Conservation (phyloP, 2,329 filamentous ascomycete species). For the Dactylella cylindrospora region DNA sequence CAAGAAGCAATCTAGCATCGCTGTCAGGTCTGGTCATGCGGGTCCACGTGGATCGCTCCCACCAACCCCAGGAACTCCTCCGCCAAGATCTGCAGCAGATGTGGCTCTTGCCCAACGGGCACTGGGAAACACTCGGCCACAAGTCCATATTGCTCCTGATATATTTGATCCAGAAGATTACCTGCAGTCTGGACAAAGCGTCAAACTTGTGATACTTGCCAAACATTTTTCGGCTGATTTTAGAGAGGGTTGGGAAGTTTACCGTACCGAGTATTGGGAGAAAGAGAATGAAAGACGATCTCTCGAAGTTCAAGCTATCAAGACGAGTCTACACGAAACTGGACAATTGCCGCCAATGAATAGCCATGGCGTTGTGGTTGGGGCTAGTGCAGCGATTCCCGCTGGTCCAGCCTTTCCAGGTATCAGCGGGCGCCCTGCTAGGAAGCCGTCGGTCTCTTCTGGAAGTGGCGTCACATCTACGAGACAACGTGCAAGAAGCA, state of each 20-base stretch:
- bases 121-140: slow-evolving; percentile 10
- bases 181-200: slow-evolving; percentile 83
- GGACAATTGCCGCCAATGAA: slow-evolving; percentile 40
- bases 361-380: slow-evolving; percentile 25
- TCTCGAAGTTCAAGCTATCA: slow-evolving; percentile 29
- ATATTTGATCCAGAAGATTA: slow-evolving; percentile 69
- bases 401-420: slow-evolving; percentile 20
- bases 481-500: slow-evolving; percentile 29
- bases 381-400: slow-evolving; percentile 18
- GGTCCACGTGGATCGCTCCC: slow-evolving; percentile 3
- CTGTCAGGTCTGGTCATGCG: slow-evolving; percentile 1
- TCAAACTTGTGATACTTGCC: slow-evolving; percentile 84
- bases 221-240: slow-evolving; percentile 96
- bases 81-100: slow-evolving; percentile 30
- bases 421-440: slow-evolving; percentile 26
- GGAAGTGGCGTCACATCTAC: slow-evolving; percentile 6
- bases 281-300: slow-evolving; percentile 87
- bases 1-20: slow-evolving; percentile 24
- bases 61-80: slow-evolving; percentile 24
- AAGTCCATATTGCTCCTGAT: slow-evolving; percentile 1
- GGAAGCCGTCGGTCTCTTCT: slow-evolving; percentile 35
- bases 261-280: slow-evolving; percentile 94
- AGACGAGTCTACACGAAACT: slow-evolving; percentile 31
- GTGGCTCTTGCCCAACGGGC: slow-evolving; percentile 21
- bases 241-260: slow-evolving; percentile 94